phyloP scores from a whole-genome alignment of 2,329 filamentous ascomycete genomes.

The Aspergillus felis region DNA sequence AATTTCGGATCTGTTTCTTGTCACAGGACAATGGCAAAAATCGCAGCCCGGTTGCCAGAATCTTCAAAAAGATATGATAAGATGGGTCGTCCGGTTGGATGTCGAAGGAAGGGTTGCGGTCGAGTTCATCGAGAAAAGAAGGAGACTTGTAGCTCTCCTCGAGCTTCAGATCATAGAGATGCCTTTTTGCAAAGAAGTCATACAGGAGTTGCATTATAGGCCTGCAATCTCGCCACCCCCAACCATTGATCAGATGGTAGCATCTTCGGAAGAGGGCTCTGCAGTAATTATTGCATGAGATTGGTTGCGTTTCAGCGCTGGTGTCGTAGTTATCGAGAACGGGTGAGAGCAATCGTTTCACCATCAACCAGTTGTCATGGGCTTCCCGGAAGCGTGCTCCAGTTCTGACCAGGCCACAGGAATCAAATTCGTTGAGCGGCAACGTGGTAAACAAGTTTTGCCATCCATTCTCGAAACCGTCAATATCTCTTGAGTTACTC shows the following conservation, averaged over 20 bases:
- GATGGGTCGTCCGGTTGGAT: constrained; percentile 48
- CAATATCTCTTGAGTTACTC: constrained; percentile 33
- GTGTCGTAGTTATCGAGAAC: constrained; percentile 46
- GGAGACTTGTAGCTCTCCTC: constrained; percentile 53
- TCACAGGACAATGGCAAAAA: constrained; percentile 45
- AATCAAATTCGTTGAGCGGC: constrained; percentile 52
- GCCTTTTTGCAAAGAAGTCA: constrained; percentile 57
- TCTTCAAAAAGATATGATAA: constrained; percentile 59
- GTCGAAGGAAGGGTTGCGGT: constrained; percentile 41
- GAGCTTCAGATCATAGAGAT: constrained; percentile 48
- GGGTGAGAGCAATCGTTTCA: constrained; percentile 45
- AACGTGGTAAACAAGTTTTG: constrained; percentile 49
- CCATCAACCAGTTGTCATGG: constrained; percentile 49
- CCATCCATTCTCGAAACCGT: constrained; percentile 37
- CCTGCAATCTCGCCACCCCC: constrained; percentile 58
- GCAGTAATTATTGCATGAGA: constrained; percentile 54
- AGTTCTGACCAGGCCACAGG: constrained; percentile 43
- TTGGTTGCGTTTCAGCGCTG: constrained; percentile 36
- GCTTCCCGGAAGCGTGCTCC: constrained; percentile 38
- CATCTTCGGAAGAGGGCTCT: constrained; percentile 51
- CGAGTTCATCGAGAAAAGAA: constrained; percentile 50
- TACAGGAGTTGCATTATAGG: constrained; percentile 51
- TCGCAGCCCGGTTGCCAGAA: constrained; percentile 48
- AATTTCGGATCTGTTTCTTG: constrained; percentile 53
- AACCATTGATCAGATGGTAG: constrained; percentile 49